phyloP scores from a whole-genome alignment of 202 grass and related monocot genomes.

The Hordeum pubiflorum region DNA sequence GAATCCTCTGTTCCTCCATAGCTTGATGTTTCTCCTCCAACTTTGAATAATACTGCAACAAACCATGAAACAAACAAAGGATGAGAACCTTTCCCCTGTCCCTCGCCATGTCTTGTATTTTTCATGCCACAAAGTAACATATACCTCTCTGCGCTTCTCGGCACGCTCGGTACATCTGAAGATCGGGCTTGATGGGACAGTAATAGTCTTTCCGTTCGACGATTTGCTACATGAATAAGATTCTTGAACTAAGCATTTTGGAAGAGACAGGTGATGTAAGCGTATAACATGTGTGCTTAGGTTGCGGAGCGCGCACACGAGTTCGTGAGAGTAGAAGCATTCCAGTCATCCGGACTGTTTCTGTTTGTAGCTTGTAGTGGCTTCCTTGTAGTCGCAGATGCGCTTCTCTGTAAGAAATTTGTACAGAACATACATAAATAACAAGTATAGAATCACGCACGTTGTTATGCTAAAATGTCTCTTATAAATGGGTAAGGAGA shows the following conservation, averaged over 20 bases:
- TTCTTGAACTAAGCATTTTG: background rate
- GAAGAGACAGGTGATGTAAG: background rate
- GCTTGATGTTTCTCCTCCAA: slow-evolving; percentile 84
- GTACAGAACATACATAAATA: background rate
- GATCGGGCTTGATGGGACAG: slow-evolving; percentile 59
- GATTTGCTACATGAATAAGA: slow-evolving; percentile 38
- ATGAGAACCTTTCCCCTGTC: background rate
- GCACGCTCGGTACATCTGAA: slow-evolving; percentile 84
- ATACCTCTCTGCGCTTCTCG: slow-evolving; percentile 94
- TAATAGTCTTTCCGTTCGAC: slow-evolving; percentile 41
- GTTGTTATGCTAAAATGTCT: background rate
- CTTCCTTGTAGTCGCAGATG: slow-evolving; percentile 32
- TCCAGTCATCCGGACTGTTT: slow-evolving; percentile 21
- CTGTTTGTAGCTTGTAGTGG: slow-evolving; percentile 29
- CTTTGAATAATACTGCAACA: slow-evolving; percentile 71
- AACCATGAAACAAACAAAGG: background rate
- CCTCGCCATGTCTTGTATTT: background rate
- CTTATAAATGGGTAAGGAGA: background rate
- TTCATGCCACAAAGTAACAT: background rate
- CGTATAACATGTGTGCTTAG: background rate
- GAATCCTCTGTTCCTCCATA: slow-evolving; percentile 72
- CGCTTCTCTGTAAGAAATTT: slow-evolving; percentile 30
- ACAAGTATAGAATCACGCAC: background rate
- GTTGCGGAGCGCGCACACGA: slow-evolving; percentile 13
- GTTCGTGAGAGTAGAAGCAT: slow-evolving; percentile 8